Base-by-base conservation (phyloP, 2,329 filamentous ascomycete genomes). In the Fusarium chuoi region DNA sequence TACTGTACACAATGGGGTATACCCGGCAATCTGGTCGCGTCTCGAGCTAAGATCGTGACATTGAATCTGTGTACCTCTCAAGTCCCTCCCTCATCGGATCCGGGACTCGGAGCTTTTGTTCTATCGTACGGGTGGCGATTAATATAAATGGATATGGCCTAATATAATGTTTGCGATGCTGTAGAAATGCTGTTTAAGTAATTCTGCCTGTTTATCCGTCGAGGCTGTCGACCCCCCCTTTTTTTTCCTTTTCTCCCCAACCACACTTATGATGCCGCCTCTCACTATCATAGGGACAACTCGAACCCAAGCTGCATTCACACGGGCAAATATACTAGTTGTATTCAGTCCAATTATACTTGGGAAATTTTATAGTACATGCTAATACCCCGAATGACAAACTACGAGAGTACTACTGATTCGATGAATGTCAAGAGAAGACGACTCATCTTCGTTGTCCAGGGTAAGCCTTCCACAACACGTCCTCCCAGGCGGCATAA, bases 21-120 rank as follows among this genome's bases (percentile, higher is more conserved):
- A 78, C 77, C 75, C 77, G 73, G 69, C 74, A 75, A 71, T 70
- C 75, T 77, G 77, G 75, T 66, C 70, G 62, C 70, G 70, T 64
- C 65, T 72, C 63, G 69, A 78, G 77, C 77, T 78, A 78, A 78
- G 75, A 78, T 78, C 75, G 77, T 78, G 75, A 78, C 77, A 62
- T 78, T 71, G 41, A 69, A 57, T 51, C 65, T 48, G 75, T 77
- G 77, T 78, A 78, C 77, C 77, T 78, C 49, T 57, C 30, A 77
- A 78, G 76, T 78, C 77, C 68, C 75, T 77, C 63, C 55, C 61
- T 71, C 60, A 49, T 70, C 66, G 71, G 71, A 60, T 67, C 71
- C 69, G 71, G 71, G 59, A 36, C 42, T 58, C 71, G 67, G 69
- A 39, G 49, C 45, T 62, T 59, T 52, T 61, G 15, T 24, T 60